phyloP scores from a whole-genome alignment of 805 yeast genomes.

The Metschnikowia arizonensis region DNA sequence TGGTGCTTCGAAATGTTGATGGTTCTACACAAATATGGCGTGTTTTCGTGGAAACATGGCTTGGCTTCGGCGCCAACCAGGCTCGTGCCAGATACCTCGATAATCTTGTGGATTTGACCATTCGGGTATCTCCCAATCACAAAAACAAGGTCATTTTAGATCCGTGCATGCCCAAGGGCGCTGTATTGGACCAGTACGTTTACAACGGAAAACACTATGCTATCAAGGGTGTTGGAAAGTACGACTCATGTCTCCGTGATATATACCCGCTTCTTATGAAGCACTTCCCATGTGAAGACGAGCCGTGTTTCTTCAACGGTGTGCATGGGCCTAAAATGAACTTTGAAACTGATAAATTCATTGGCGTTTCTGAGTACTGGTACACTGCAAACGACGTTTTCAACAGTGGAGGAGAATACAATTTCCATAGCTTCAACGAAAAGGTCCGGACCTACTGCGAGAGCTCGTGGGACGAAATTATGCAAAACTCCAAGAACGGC shows the following conservation, averaged over 20 bases:
- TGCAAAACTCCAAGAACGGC: conserved; percentile 51
- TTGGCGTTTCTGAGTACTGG: conserved; percentile 97
- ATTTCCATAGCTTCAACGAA: conserved; percentile 62
- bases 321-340: conserved; percentile 89
- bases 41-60: conserved; percentile 93
- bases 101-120: conserved; percentile 42
- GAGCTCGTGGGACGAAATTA: conserved; percentile 59
- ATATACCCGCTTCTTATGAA: conserved; percentile 76
- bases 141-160: conserved; percentile 40
- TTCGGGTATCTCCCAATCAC: conserved; percentile 6
- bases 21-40: conserved; percentile 76
- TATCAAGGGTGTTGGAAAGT: conserved; percentile 74
- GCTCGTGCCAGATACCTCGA: conserved; percentile 72
- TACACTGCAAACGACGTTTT: conserved; percentile 92
- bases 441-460: conserved; percentile 72
- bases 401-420: conserved; percentile 83
- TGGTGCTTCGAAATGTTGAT: conserved; percentile 61
- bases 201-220: conserved; percentile 45
- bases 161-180: conserved; percentile 77
- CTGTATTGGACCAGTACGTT: conserved; percentile 41
- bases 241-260: conserved; percentile 64
- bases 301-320: conserved; percentile 92
- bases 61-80: conserved; percentile 96
- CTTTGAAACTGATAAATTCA: conserved; percentile 73
- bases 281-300: conserved; percentile 76